These are phyloP conservation scores for Russula sp. DNA, from an alignment of 768 basidiomycete species.

Conservation along the genomic window DNA sequence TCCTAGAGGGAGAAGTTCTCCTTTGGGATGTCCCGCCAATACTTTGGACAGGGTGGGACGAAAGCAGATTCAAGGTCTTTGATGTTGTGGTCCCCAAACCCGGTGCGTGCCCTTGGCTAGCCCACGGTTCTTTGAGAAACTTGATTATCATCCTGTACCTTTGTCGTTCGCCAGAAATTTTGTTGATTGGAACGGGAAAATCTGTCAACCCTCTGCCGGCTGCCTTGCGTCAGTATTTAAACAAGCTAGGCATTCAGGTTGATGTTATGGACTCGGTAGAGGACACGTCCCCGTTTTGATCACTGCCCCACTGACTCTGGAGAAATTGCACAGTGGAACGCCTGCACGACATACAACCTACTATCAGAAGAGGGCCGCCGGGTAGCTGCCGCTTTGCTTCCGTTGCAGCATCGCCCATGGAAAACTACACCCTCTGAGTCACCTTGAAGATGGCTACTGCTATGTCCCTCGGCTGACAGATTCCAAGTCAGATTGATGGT, in stretches of 20 bases:
- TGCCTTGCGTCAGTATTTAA: constrained; percentile 58
- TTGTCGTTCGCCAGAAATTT: constrained; percentile 55
- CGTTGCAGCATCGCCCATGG: constrained; percentile 53
- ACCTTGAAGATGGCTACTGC: background rate
- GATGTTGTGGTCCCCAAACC: constrained; percentile 80
- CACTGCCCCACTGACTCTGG: background rate
- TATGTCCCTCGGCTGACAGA: background rate
- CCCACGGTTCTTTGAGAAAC: background rate
- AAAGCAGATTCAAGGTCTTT: constrained; percentile 73
- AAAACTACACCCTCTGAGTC: constrained; percentile 24
- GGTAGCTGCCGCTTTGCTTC: constrained; percentile 87
- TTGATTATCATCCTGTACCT: background rate
- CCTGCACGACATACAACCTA: constrained; percentile 93
- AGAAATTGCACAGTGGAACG: constrained; percentile 57
- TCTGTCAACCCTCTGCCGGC: constrained; percentile 65
- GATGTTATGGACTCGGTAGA: constrained; percentile 84
- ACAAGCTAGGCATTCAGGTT: constrained; percentile 72
- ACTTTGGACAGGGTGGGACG: constrained; percentile 63
- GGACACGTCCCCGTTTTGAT: background rate
- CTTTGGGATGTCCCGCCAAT: constrained; percentile 79
- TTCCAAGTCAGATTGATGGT: background rate
- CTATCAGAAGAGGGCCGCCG: constrained; percentile 89
- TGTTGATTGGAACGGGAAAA: constrained; percentile 84
- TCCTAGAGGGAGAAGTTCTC: constrained; percentile 80
- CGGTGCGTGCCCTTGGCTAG: constrained; percentile 45